Evolutionary conservation across 2,329 filamentous ascomycete species (phyloP).

Genomic region (Didymellaceae sp.): DNA sequence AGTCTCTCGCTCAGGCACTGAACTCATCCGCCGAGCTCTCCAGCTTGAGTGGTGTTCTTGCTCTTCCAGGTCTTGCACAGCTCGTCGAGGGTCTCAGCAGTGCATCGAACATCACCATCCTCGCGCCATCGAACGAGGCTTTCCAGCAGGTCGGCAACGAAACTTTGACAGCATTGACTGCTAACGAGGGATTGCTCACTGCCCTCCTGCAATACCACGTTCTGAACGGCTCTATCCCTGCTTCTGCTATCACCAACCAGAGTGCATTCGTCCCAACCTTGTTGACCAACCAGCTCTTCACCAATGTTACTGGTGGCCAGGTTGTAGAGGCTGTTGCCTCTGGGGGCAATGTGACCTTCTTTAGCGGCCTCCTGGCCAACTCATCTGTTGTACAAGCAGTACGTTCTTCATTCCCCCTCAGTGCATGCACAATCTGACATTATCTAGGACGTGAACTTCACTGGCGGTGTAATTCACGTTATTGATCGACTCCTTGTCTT

Average conservation of each 20-base stretch:
- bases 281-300: slow-evolving; percentile 59
- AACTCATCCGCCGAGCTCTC: slow-evolving; percentile 34
- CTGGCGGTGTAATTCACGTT: slow-evolving; percentile 56
- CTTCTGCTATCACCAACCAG: slow-evolving; percentile 47
- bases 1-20: slow-evolving; percentile 27
- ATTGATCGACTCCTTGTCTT: slow-evolving; percentile 54
- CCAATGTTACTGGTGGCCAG: slow-evolving; percentile 67
- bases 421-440: slow-evolving; percentile 1
- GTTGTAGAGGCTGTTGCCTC: slow-evolving; percentile 56
- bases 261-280: slow-evolving; percentile 57
- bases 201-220: slow-evolving; percentile 66
- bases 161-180: slow-evolving; percentile 35
- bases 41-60: slow-evolving; percentile 46
- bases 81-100: slow-evolving; percentile 48
- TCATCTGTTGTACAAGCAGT: slow-evolving; percentile 59
- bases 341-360: slow-evolving; percentile 57
- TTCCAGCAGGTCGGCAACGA: slow-evolving; percentile 50
- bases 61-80: slow-evolving; percentile 36
- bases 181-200: slow-evolving; percentile 44
- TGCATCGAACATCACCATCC: slow-evolving; percentile 62
- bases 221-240: slow-evolving; percentile 58
- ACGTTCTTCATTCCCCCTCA: slow-evolving; percentile 30
- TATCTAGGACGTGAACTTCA: slow-evolving; percentile 51
- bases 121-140: slow-evolving; percentile 64
- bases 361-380: slow-evolving; percentile 59